A percentile compares a stretch with the other conserved stretches of the same genome.
Evolutionary conservation across 352 stramenopile genomes (phyloP).

Genomic region (Phytophthora litchii): DNA sequence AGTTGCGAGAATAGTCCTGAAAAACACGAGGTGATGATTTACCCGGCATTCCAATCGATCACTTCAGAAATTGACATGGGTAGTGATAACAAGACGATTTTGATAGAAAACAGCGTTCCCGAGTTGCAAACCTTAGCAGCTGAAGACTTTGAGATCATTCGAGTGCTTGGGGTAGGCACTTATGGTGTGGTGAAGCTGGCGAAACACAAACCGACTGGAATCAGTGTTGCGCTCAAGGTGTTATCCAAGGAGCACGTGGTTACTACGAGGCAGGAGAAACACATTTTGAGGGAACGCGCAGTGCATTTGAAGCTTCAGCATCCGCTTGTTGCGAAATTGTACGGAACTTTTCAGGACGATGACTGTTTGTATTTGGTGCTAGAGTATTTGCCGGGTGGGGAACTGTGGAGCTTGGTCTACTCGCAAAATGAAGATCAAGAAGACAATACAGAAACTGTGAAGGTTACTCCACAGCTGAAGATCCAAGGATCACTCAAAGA

Average conservation of each 20-base stretch:
- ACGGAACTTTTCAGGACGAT: constrained; percentile 85
- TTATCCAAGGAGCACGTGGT: constrained; percentile 80
- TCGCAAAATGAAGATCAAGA: constrained; percentile 33
- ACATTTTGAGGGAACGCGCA: constrained; percentile 76
- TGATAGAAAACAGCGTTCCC: constrained; percentile 31
- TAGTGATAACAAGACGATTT: constrained; percentile 22
- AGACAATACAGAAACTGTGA: constrained; percentile 20
- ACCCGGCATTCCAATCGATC: constrained; percentile 2
- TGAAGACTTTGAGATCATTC: constrained; percentile 69
- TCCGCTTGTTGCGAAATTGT: constrained; percentile 71
- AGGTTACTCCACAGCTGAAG: constrained; percentile 11
- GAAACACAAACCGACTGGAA: constrained; percentile 59
- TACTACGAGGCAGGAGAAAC: constrained; percentile 73
- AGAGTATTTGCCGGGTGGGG: constrained; percentile 78
- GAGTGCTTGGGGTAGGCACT: constrained; percentile 75
- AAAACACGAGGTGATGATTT: constrained; percentile 25
- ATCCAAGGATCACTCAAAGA: constrained; percentile 13
- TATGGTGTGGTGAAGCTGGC: constrained; percentile 86
- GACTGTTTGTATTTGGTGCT: constrained; percentile 85
- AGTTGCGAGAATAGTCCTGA: constrained; percentile 11
- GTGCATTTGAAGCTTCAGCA: constrained; percentile 73
- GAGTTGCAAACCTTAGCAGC: constrained; percentile 48
- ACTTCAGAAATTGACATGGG: constrained; percentile 20
- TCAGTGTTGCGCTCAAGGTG: constrained; percentile 76
- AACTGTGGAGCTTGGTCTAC: constrained; percentile 83